Evolutionary conservation across 768 basidiomycete species (phyloP).

Genomic region (Boletus tomentosulus): DNA sequence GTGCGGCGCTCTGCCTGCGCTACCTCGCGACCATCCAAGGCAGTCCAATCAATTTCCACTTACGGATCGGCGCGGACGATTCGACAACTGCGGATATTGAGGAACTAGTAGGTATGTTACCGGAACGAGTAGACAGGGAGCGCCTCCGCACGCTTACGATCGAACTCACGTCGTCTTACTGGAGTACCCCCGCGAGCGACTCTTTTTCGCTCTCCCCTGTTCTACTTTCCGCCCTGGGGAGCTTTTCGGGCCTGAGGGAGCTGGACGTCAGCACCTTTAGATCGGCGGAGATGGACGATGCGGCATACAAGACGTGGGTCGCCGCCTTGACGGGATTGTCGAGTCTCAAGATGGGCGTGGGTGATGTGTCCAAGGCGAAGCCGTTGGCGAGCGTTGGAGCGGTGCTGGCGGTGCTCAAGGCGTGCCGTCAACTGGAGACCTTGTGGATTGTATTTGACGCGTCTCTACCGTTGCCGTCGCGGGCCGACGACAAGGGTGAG

Average conservation of each 20-base stretch:
- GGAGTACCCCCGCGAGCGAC: slow-evolving; percentile 21
- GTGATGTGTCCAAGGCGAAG: slow-evolving; percentile 12
- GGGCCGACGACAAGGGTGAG: background rate
- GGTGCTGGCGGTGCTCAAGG: slow-evolving; percentile 18
- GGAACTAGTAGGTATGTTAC: slow-evolving; percentile 8
- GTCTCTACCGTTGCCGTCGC: background rate
- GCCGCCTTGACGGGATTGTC: slow-evolving; percentile 8
- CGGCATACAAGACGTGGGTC: slow-evolving; percentile 13
- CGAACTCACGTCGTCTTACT: slow-evolving; percentile 28
- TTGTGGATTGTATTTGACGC: slow-evolving; percentile 23
- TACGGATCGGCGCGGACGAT: slow-evolving; percentile 26
- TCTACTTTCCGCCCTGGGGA: slow-evolving; percentile 12
- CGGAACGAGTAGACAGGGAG: slow-evolving; percentile 9
- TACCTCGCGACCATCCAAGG: slow-evolving; percentile 20
- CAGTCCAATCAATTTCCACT: slow-evolving; percentile 14
- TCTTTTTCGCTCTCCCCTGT: slow-evolving; percentile 17
- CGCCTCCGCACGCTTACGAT: slow-evolving; percentile 11
- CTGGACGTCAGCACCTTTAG: slow-evolving; percentile 22
- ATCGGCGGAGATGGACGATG: slow-evolving; percentile 18
- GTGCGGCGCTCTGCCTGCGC: slow-evolving; percentile 16
- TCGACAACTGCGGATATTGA: slow-evolving; percentile 18
- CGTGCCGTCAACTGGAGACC: slow-evolving; percentile 16
- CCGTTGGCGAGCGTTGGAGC: slow-evolving; percentile 18
- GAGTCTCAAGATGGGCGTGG: slow-evolving; percentile 19
- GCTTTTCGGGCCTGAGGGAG: slow-evolving; percentile 13